These are phyloP conservation scores for Agrocybe praecox DNA, from an alignment of 768 basidiomycete species.

Conservation along the genomic window DNA sequence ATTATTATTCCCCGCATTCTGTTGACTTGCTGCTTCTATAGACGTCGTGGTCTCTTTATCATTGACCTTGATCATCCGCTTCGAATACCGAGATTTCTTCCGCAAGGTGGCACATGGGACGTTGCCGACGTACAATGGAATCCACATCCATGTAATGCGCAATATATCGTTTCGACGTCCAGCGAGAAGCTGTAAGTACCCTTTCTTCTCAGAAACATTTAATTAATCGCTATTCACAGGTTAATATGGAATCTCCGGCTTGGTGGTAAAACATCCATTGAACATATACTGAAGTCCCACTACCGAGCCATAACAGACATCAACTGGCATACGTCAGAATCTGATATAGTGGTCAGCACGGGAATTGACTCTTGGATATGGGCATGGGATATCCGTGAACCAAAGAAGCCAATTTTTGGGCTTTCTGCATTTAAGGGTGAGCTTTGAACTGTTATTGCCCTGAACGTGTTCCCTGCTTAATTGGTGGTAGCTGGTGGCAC, in stretches of 20 bases:
- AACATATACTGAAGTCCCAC: constrained; percentile 85
- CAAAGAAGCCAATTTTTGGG: constrained; percentile 77
- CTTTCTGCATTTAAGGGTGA: constrained; percentile 49
- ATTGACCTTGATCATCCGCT: constrained; percentile 90
- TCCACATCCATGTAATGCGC: constrained; percentile 71
- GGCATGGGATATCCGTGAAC: constrained; percentile 87
- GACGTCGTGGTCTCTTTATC: constrained; percentile 90
- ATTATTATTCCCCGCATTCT: background rate
- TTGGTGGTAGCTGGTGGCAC: constrained; percentile 71
- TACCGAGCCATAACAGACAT: constrained; percentile 97
- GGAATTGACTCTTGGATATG: constrained; percentile 94
- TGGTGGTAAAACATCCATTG: constrained; percentile 75
- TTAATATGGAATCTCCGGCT: constrained; percentile 94
- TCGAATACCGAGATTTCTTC: constrained; percentile 89
- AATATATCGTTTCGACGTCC: constrained; percentile 88
- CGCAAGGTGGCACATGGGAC: constrained; percentile 96
- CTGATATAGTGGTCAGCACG: constrained; percentile 85
- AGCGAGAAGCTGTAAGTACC: constrained; percentile 78
- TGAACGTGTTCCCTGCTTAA: background rate
- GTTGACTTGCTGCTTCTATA: constrained; percentile 20
- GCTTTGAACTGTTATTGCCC: background rate
- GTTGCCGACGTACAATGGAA: constrained; percentile 95
- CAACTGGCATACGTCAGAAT: constrained; percentile 92
- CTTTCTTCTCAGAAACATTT: background rate
- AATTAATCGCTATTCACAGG: constrained; percentile 31